Evolutionary conservation across 495 filamentous ascomycete genomes (phyloP), one percentile per base, ranked within the genome.

Genomic region (Astrothelium macrocarpum): DNA sequence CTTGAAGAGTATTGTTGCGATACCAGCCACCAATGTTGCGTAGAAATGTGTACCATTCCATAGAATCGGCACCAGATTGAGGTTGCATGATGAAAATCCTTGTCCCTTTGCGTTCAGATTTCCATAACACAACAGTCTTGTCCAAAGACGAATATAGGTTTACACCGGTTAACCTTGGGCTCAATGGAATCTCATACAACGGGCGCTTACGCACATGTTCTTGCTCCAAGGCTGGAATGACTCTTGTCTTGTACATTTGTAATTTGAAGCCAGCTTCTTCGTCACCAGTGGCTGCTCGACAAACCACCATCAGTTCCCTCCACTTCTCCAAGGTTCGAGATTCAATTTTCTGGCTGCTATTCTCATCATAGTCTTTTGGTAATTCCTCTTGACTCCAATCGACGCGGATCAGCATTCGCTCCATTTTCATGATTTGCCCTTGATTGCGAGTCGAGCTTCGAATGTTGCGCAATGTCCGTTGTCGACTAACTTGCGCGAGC

Each of bases 21-120:
- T 77, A 76, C 78, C 81, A 85, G 26, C 87, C 87, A 12, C 89
- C 74, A 1, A 79, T 76, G 39, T 83, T 80, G 11, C 80, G 78
- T 16, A 90, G 74, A 64, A 90, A 90, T 0, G 87, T 89, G 67
- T 87, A 90, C 87, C 87, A 90, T 68, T 90, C 87, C 31, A 86
- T 81, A 25, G 85, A 80, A 64, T 82, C 83, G 4, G 84, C 85
- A 10, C 80, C 77, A 45, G 87, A 88, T 23, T 84, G 80, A 3
- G 87, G 80, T 20, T 84, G 82, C 67, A 90, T 75, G 42, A 89
- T 87, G 67, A 83, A 88, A 53, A 90, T 87, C 61, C 76, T 79
- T 10, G 83, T 87, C 18, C 85, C 84, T 16, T 65, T 71, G 61
- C 78, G 82, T 65, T 72, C 75, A 23, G 82, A 80, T 32, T 79